Percentiles rank a stretch among this genome's conserved stretches.
phyloP scores from a whole-genome alignment of 768 basidiomycete genomes.

The Pleurotus cornucopiae region DNA sequence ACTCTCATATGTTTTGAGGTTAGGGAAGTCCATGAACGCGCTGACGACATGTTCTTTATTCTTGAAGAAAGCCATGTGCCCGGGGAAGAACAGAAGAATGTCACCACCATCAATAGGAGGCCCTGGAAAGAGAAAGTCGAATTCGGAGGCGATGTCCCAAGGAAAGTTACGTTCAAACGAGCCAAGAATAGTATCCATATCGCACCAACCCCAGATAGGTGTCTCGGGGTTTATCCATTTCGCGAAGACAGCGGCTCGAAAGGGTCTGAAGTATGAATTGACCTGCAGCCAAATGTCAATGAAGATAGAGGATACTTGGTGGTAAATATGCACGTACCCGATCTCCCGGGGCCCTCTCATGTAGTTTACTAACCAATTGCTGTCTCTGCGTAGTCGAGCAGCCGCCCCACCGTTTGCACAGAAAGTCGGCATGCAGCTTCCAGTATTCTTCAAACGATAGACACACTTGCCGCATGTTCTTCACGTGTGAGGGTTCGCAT shows the following conservation, averaged over 20 bases:
- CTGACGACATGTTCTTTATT: neutral
- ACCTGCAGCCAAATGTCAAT: neutral
- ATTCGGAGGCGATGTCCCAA: conserved; percentile 9
- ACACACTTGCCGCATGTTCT: neutral
- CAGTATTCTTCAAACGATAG: neutral
- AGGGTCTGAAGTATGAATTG: conserved; percentile 8
- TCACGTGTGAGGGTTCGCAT: neutral
- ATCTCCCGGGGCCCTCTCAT: neutral
- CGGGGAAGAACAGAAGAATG: conserved; percentile 2
- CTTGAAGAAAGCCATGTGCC: conserved; percentile 10
- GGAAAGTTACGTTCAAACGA: conserved; percentile 7
- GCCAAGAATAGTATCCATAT: conserved; percentile 9
- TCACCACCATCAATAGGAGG: neutral
- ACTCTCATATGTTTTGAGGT: neutral
- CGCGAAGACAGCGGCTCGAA: conserved; percentile 8
- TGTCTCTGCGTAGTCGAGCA: neutral
- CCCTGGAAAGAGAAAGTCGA: conserved; percentile 5
- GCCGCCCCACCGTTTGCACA: conserved; percentile 2
- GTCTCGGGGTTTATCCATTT: conserved; percentile 10
- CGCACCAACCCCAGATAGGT: conserved; percentile 10
- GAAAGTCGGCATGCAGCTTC: neutral
- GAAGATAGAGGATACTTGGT: too few species aligned
- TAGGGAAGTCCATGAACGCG: conserved; percentile 9
- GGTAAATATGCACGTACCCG: too few species aligned
- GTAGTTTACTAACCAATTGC: neutral